These are phyloP conservation scores for Phylloporus arenicola DNA, from an alignment of 768 basidiomycete genomes.

Conservation along the genomic window DNA sequence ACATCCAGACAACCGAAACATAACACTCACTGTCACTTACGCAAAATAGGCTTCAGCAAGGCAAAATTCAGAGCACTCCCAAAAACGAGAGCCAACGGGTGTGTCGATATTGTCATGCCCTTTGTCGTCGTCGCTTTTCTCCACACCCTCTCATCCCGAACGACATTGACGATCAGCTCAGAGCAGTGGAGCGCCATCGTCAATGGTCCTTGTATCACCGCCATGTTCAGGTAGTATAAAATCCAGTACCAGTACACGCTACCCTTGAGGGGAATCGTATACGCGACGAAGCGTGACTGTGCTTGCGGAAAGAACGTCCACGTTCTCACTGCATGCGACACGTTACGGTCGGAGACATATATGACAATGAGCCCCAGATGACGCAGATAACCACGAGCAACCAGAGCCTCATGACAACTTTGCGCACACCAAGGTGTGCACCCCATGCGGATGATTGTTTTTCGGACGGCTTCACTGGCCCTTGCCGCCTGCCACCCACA, in stretches of 20 bases:
- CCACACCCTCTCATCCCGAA: too few species aligned
- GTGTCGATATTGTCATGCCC: too few species aligned
- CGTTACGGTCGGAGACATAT: too few species aligned
- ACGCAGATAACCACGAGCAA: conserved; percentile 17
- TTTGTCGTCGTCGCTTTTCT: too few species aligned
- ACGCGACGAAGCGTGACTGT: conserved; percentile 15
- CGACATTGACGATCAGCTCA: too few species aligned
- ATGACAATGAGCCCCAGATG: conserved; percentile 16
- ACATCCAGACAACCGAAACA: neutral
- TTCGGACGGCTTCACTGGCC: conserved; percentile 10
- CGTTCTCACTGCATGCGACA: conserved; percentile 5
- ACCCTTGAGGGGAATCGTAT: conserved; percentile 16
- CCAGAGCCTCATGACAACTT: conserved; percentile 22
- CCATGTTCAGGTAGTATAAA: too few species aligned
- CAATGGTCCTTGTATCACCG: too few species aligned
- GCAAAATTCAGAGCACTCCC: too few species aligned
- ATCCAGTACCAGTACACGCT: too few species aligned
- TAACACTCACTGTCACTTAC: conserved; percentile 14
- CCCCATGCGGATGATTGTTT: conserved; percentile 27
- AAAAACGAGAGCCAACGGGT: too few species aligned
- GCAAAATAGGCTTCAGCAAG: too few species aligned
- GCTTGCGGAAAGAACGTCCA: conserved; percentile 26
- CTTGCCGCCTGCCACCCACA: conserved; percentile 5
- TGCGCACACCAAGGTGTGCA: conserved; percentile 21
- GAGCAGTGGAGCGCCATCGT: too few species aligned